phyloP scores from a whole-genome alignment of 2,329 filamentous ascomycete species.

The Penicillium hordei region DNA sequence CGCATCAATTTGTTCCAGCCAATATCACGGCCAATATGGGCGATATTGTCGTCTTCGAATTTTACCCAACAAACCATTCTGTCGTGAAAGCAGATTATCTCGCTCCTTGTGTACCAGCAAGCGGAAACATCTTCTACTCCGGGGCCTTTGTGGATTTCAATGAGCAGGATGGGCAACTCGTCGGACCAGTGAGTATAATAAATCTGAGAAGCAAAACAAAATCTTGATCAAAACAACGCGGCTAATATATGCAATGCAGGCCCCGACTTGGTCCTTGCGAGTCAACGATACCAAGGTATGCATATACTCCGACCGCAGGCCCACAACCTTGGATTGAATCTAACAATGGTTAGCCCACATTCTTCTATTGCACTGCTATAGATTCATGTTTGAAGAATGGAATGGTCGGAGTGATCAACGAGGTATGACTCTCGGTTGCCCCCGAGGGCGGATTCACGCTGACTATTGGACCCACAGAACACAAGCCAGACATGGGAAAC shows the following conservation, averaged over 20 bases:
- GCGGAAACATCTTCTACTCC: conserved; percentile 30
- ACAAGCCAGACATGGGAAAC: conserved; percentile 49
- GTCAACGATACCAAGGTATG: conserved; percentile 59
- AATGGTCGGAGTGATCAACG: conserved; percentile 78
- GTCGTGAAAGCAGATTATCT: conserved; percentile 61
- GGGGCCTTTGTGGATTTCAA: conserved; percentile 47
- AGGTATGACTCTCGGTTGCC: conserved; percentile 44
- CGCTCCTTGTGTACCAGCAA: conserved; percentile 62
- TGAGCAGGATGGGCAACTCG: conserved; percentile 46
- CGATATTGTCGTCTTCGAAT: conserved; percentile 53
- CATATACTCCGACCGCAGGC: not conserved
- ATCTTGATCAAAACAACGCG: not conserved
- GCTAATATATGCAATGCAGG: conserved; percentile 17
- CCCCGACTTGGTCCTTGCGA: conserved; percentile 40
- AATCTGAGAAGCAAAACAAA: too few relatives aligned
- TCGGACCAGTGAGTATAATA: conserved; percentile 31
- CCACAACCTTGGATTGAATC: not conserved
- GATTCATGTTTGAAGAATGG: conserved; percentile 63
- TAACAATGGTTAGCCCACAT: conserved; percentile 51
- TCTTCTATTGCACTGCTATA: conserved; percentile 69
- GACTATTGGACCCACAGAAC: conserved; percentile 37
- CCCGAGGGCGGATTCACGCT: not conserved
- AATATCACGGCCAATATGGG: conserved; percentile 33
- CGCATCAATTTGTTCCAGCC: conserved; percentile 34
- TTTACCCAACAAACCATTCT: conserved; percentile 64